Conservation (phyloP, 306 rosid genomes). For the Datisca glomerata region DNA sequence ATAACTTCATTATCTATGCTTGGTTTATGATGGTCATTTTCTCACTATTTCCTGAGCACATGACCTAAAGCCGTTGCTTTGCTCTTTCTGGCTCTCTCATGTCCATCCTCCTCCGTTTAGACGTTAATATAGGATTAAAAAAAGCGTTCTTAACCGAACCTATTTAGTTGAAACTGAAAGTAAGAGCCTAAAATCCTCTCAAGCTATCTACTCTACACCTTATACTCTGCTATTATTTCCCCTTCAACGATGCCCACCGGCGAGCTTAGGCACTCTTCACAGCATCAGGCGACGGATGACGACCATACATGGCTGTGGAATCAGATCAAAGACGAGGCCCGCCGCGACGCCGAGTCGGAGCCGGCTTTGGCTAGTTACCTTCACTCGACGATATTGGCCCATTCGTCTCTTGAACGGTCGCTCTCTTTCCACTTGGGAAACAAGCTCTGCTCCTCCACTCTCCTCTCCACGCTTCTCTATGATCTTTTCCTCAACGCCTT, state of each 20-base stretch:
- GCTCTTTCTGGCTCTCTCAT: too few relatives aligned
- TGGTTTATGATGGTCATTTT: too few relatives aligned
- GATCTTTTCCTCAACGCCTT: conserved; percentile 78
- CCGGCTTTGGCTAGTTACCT: conserved; percentile 93
- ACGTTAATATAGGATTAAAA: too few relatives aligned
- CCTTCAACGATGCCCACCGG: conserved; percentile 42
- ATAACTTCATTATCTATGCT: too few relatives aligned
- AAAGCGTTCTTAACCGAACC: too few relatives aligned
- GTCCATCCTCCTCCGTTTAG: too few relatives aligned
- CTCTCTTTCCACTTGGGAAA: conserved; percentile 82
- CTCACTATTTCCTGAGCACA: too few relatives aligned
- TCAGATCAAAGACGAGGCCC: conserved; percentile 79
- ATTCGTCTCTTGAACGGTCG: conserved; percentile 63
- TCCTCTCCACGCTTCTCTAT: conserved; percentile 81
- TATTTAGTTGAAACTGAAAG: too few relatives aligned
- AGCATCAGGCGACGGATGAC: conserved; percentile 18
- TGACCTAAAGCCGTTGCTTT: too few relatives aligned
- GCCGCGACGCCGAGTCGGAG: conserved; percentile 74
- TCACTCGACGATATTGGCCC: conserved; percentile 74
- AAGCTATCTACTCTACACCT: too few relatives aligned
- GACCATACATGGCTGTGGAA: conserved; percentile 62
- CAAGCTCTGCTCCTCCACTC: conserved; percentile 88
- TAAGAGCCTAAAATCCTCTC: too few relatives aligned
- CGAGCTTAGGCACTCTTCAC: conserved; percentile 19
- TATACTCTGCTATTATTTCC: neutral